Evolutionary conservation across 768 basidiomycete genomes (phyloP).

Genomic region (Collybia mongolica): DNA sequence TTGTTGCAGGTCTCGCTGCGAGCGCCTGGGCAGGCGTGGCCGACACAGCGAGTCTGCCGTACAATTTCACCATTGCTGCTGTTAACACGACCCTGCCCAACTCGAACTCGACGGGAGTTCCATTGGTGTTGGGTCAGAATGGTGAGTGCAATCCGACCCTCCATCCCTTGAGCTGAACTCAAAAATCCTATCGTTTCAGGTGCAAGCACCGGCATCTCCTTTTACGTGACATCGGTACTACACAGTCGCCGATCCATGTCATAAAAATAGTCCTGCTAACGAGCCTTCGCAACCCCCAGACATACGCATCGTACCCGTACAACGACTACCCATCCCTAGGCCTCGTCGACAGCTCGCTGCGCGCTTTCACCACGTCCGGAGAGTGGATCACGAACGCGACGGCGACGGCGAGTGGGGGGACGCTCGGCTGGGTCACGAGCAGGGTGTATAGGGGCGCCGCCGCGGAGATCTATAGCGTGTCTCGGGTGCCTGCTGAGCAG

Average conservation of each 20-base stretch:
- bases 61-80: conserved; percentile 47
- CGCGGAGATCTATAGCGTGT: conserved; percentile 33
- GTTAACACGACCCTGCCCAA: conserved; percentile 39
- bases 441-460: conserved; percentile 25
- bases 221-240: conserved; percentile 45
- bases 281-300: conserved; percentile 23
- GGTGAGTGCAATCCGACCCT: conserved; percentile 20
- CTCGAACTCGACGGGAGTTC: conserved; percentile 41
- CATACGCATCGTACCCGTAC: conserved; percentile 48
- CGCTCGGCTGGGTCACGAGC: conserved; percentile 37
- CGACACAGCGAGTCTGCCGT: conserved; percentile 18
- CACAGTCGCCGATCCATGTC: not conserved
- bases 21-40: not conserved
- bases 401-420: conserved; percentile 24
- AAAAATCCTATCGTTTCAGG: conserved; percentile 16
- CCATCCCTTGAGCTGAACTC: not conserved
- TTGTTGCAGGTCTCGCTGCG: too few relatives aligned
- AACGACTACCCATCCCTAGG: conserved; percentile 43
- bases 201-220: conserved; percentile 32
- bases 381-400: conserved; percentile 40
- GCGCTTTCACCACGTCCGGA: conserved; percentile 31
- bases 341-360: conserved; percentile 35
- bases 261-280: not conserved
- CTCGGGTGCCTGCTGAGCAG: conserved; percentile 14
- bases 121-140: conserved; percentile 41